These are phyloP conservation scores for Pharnaceum exiguum DNA, from an alignment of 148 eudicot species.

Conservation along the genomic window DNA sequence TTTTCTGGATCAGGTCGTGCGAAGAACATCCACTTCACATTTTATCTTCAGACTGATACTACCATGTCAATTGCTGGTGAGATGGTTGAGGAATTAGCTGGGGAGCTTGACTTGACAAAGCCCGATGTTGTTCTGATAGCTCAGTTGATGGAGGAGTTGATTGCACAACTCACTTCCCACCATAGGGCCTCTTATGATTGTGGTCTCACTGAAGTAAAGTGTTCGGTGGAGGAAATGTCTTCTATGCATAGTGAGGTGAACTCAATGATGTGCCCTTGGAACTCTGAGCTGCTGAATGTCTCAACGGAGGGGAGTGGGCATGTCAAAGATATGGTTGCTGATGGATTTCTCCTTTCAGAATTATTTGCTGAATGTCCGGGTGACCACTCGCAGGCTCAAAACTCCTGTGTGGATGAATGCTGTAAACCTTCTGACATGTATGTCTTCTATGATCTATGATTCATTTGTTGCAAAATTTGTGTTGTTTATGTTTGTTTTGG, in stretches of 20 bases:
- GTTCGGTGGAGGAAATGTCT: constrained; percentile 12
- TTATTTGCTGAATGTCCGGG: constrained; percentile 12
- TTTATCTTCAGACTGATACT: constrained; percentile 52
- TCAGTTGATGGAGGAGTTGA: constrained; percentile 54
- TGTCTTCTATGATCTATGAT: not conserved
- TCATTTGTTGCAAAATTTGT: not conserved
- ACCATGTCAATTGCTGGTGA: constrained; percentile 51
- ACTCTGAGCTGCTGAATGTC: not conserved
- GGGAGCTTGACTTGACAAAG: constrained; percentile 40
- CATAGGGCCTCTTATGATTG: constrained; percentile 32
- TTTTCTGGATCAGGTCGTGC: constrained; percentile 37
- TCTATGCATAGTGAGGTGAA: constrained; percentile 1
- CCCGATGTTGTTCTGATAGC: constrained; percentile 50
- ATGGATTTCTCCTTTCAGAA: constrained; percentile 18
- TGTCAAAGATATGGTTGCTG: constrained; percentile 13
- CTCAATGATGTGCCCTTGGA: not conserved
- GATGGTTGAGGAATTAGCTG: constrained; percentile 66
- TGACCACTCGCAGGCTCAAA: constrained; percentile 5
- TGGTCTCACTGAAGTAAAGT: constrained; percentile 3
- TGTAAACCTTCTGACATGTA: constrained; percentile 22
- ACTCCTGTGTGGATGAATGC: constrained; percentile 6
- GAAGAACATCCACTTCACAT: constrained; percentile 49
- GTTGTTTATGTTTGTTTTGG: too few relatives aligned
- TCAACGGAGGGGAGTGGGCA: not conserved
- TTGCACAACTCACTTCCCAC: constrained; percentile 32